A percentile compares a stretch with the other conserved stretches of the same genome.
These are phyloP conservation scores for Stephania cephalantha DNA, from an alignment of 164 flowering plant species.

Conservation along the genomic window DNA sequence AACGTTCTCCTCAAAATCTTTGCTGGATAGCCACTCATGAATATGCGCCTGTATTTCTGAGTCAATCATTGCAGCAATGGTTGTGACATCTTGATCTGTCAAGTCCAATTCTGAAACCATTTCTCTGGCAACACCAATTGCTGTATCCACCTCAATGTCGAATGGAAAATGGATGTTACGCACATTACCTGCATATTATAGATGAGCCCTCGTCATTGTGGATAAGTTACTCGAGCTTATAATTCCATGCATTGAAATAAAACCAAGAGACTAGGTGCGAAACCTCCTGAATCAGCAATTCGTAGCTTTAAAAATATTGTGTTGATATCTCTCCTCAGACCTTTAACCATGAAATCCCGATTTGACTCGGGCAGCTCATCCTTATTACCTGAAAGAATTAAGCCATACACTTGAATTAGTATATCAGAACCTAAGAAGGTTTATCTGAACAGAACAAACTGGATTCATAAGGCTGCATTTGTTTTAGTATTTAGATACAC, in stretches of 20 bases:
- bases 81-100: conserved; percentile 83
- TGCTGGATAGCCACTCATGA: conserved; percentile 58
- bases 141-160: conserved; percentile 70
- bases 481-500: too few species aligned
- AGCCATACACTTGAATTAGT: conserved; percentile 33
- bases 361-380: conserved; percentile 28
- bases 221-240: background rate
- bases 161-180: conserved; percentile 96
- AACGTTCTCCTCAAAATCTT: conserved; percentile 24
- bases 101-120: conserved; percentile 94
- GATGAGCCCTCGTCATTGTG: background rate
- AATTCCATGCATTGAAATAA: conserved; percentile 6
- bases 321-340: conserved; percentile 69
- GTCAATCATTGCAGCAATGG: conserved; percentile 87
- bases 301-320: conserved; percentile 76
- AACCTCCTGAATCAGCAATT: conserved; percentile 78
- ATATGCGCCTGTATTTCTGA: conserved; percentile 57
- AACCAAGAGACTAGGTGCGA: conserved; percentile 5
- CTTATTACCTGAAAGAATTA: conserved; percentile 3
- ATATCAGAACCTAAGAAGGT: conserved; percentile 9
- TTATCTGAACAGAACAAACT: background rate
- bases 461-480: background rate
- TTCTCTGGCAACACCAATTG: conserved; percentile 87
- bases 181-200: conserved; percentile 46
- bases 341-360: conserved; percentile 59